Evolutionary conservation across 2,329 filamentous ascomycete species (phyloP), one percentile per base, ranked within the genome.

Genomic region (Rhexocercosporidium sp.): DNA sequence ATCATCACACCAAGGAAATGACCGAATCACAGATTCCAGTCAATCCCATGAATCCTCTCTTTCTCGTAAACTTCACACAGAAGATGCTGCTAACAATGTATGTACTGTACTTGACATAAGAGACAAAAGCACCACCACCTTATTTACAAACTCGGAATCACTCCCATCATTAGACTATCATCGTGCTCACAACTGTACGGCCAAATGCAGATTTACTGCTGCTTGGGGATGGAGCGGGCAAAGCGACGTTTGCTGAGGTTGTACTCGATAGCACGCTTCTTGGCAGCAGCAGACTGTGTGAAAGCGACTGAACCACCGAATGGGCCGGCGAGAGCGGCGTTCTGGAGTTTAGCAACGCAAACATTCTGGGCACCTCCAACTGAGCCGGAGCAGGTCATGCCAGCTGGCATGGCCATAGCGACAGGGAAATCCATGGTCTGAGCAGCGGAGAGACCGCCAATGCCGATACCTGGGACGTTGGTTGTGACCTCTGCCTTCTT

Each of bases 221-320:
- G 60, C 11, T 70, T 53, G 51, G 61, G 41, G 37, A 75, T 62
- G 20, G 73, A 65, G 22, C 77, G 76, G 34, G 77, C 77, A 65
- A 78, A 77, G 67, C 74, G 76, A 71, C 77, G 76, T 68, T 77
- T 78, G 71, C 66, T 71, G 69, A 77, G 72, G 72, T 75, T 76
- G 78, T 85, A 89, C 75, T 85, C 86, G 65, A 90, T 79, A 46
- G 88, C 86, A 57, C 88, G 82, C 86, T 89, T 90, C 79, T 84
- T 82, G 20, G 85, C 85, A 18, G 82, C 81, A 16, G 83, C 64
- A 64, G 82, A 83, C 82, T 89, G 86, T 0, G 87, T 90, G 77
- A 91, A 91, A 37, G 88, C 88, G 37, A 83, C 87, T 16, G 86
- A 88, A 62, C 89, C 89, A 74, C 89, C 89, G 70, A 92, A 91